Base-by-base conservation (phyloP, 2,329 filamentous ascomycete genomes). In the Aspergillus thermomutatus region DNA sequence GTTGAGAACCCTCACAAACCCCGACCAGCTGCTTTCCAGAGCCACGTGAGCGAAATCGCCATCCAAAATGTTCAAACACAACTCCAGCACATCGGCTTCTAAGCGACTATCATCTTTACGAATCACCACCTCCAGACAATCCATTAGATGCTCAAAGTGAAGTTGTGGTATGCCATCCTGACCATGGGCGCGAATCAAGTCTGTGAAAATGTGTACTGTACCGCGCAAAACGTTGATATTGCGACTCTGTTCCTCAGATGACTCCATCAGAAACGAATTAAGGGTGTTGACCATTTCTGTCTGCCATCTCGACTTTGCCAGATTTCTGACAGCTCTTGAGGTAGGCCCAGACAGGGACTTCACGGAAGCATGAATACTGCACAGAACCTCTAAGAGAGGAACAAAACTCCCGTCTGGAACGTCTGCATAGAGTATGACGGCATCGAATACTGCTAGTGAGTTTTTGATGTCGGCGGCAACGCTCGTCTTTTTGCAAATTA, bases 311-410 rank as follows among this genome's bases (percentile, higher is more conserved):
- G 75, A 77, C 57, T 74, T 77, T 10, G 72, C 73, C 17, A 77
- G 57, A 57, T 72, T 77, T 41, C 75, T 72, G 31, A 77, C 75
- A 27, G 72, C 73, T 53, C 74, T 67, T 17, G 75, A 76, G 1
- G 75, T 77, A 25, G 74, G 75, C 4, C 74, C 75, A 31, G 74
- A 75, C 23, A 77, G 60, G 34, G 74, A 69, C 55, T 74, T 77
- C 28, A 77, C 75, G 21, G 75, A 77, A 37, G 74, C 73, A 64
- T 77, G 74, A 26, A 77, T 77, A 57, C 73, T 76, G 66, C 75
- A 77, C 37, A 77, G 64, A 31, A 77, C 73, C 54, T 77, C 74
- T 27, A 77, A 60, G 50, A 77, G 61, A 27, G 68, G 63, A 37
- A 67, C 56, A 49, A 77, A 75, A 52, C 69, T 76, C 55, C 60